phyloP scores from a whole-genome alignment of 495 filamentous ascomycete genomes.

The Xylaria longipes region DNA sequence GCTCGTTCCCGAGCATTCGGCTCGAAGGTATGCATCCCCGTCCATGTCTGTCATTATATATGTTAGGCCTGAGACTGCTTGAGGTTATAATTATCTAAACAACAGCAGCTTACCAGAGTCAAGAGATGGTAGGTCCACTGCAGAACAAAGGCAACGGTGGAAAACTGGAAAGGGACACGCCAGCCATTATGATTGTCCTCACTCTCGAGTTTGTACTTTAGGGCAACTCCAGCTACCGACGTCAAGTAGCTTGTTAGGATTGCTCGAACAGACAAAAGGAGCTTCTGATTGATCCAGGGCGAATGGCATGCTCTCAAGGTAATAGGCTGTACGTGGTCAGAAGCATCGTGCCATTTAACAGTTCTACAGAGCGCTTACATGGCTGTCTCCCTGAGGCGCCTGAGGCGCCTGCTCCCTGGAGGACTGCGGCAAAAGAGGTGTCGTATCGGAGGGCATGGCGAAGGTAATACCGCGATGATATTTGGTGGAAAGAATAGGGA shows the following conservation, averaged over 20 bases:
- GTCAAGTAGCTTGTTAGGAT: conserved; percentile 53
- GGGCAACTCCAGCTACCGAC: conserved; percentile 44
- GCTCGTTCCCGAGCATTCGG: conserved; percentile 42
- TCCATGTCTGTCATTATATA: conserved; percentile 47
- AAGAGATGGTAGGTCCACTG: conserved; percentile 53
- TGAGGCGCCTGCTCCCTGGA: conserved; percentile 31
- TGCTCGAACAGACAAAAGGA: conserved; percentile 47
- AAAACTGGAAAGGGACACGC: conserved; percentile 56
- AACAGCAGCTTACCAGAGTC: conserved; percentile 32
- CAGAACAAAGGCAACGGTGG: conserved; percentile 49
- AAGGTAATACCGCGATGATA: conserved; percentile 2
- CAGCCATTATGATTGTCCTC: conserved; percentile 41
- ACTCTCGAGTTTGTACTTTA: conserved; percentile 49
- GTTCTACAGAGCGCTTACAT: conserved; percentile 37
- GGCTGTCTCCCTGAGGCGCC: conserved; percentile 35
- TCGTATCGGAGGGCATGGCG: conserved; percentile 41
- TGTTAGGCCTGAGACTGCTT: neutral
- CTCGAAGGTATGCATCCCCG: conserved; percentile 55
- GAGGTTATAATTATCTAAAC: neutral
- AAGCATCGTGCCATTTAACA: neutral
- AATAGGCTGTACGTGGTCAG: conserved; percentile 48
- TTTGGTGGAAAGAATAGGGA: conserved; percentile 11
- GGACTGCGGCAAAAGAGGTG: conserved; percentile 47
- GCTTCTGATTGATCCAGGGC: conserved; percentile 55
- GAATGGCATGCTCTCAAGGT: conserved; percentile 61